Conservation (phyloP, 2,329 filamentous ascomycete species). For the Magnaporthiopsis poae region DNA sequence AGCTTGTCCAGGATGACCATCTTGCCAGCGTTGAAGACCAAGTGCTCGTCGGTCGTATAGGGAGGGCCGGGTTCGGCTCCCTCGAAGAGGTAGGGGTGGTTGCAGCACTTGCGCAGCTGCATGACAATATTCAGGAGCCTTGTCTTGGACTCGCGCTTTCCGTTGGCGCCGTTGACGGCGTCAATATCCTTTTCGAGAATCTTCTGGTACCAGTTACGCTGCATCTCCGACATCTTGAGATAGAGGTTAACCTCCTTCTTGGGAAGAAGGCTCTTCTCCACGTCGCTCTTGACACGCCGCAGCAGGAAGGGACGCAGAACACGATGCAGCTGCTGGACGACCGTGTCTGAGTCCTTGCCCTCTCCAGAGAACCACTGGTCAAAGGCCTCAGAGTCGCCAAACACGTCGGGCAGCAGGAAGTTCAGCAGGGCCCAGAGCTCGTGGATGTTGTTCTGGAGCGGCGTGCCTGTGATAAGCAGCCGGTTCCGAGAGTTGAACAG, state of each 20-base stretch:
- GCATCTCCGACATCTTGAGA: constrained; percentile 98
- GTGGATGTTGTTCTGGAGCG: constrained; percentile 94
- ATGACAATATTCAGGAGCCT: constrained; percentile 96
- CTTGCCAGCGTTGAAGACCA: constrained; percentile 87
- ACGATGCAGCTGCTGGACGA: constrained; percentile 89
- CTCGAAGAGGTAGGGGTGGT: constrained; percentile 96
- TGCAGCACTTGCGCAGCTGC: constrained; percentile 97
- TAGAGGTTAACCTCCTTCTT: constrained; percentile 98
- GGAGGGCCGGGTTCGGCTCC: constrained; percentile 93
- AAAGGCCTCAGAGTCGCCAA: constrained; percentile 91
- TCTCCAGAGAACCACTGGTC: constrained; percentile 96
- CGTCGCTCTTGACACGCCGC: constrained; percentile 90
- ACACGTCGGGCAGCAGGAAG: constrained; percentile 94
- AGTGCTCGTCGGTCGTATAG: constrained; percentile 94
- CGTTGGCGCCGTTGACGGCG: constrained; percentile 89
- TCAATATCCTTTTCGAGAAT: constrained; percentile 99
- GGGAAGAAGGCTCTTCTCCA: constrained; percentile 91
- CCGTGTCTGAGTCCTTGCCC: constrained; percentile 81
- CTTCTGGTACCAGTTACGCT: constrained; percentile 97
- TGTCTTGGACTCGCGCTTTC: constrained; percentile 95
- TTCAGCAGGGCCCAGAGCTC: constrained; percentile 96
- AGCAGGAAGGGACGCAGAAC: constrained; percentile 88
- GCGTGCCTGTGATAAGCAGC: constrained; percentile 89
- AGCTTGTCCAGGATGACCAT: constrained; percentile 96
- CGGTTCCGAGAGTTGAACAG: constrained; percentile 93